Conservation (phyloP, 768 basidiomycete genomes). For the Leccinum variicolor region DNA sequence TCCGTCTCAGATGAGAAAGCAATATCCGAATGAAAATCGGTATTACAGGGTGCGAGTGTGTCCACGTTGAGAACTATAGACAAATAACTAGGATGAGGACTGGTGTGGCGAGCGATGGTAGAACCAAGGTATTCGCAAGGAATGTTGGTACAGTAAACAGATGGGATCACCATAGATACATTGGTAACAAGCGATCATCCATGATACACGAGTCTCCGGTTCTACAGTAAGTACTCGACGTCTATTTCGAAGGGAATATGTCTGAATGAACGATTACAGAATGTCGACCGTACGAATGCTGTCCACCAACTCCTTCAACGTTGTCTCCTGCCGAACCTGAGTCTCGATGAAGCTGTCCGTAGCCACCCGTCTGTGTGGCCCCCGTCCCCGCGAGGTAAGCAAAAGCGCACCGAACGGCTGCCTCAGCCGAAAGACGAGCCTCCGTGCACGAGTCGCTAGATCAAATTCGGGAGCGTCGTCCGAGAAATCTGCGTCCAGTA, state of each 20-base stretch:
- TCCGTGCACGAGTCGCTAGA: no score
- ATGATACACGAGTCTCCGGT: no score
- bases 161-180: no score
- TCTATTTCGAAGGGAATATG: background rate
- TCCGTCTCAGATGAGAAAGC: constrained; percentile 21
- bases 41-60: background rate
- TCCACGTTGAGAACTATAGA: background rate
- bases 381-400: no score
- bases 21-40: background rate
- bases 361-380: no score
- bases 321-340: background rate
- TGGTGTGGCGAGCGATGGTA: background rate
- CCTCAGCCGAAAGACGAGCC: no score
- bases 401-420: no score
- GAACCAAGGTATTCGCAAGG: background rate
- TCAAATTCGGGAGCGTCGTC: no score
- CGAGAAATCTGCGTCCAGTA: no score
- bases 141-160: no score
- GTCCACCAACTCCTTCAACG: background rate
- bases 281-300: background rate
- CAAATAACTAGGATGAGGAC: background rate
- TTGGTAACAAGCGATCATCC: no score
- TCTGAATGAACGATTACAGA: background rate
- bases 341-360: background rate
- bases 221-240: no score